Conservation (phyloP, 768 basidiomycete genomes). For the Mycena haematopus region DNA sequence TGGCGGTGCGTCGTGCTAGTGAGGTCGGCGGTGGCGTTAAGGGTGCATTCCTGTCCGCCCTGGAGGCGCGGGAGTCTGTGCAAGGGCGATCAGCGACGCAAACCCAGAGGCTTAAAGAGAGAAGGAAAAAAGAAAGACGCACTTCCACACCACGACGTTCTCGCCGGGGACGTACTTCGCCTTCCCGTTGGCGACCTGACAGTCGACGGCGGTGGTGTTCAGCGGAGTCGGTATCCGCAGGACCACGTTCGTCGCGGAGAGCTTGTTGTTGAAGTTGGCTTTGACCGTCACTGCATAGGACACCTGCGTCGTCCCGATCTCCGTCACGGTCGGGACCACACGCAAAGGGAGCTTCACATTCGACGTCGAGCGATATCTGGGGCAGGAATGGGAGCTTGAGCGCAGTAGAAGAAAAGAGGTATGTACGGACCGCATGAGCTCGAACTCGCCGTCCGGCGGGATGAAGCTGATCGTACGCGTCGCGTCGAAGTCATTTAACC, state of each 20-base stretch:
- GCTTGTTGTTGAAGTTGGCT: constrained; percentile 89
- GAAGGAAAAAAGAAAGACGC: constrained; percentile 41
- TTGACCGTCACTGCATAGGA: constrained; percentile 89
- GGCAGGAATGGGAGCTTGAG: neutral
- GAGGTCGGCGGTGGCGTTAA: constrained; percentile 81
- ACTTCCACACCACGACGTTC: constrained; percentile 99
- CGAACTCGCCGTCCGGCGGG: constrained; percentile 98
- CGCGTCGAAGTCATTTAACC: constrained; percentile 93
- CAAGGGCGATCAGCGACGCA: neutral
- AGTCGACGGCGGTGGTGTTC: constrained; percentile 91
- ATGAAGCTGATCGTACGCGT: constrained; percentile 95
- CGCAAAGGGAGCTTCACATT: constrained; percentile 95
- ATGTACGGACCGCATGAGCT: constrained; percentile 84
- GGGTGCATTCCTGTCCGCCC: constrained; percentile 89
- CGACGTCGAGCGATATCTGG: constrained; percentile 92
- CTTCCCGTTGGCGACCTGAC: constrained; percentile 91
- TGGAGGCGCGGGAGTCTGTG: constrained; percentile 88
- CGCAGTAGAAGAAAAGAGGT: neutral
- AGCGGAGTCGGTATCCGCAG: constrained; percentile 95
- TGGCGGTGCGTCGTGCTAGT: constrained; percentile 91
- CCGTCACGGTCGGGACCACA: constrained; percentile 89
- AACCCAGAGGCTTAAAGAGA: constrained; percentile 2
- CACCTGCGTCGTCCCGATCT: constrained; percentile 91
- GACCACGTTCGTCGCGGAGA: constrained; percentile 92
- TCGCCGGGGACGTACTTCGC: constrained; percentile 97